phyloP scores from a whole-genome alignment of 192 early-diverging fungal genomes.

The Phlyctochytrium planicorne region DNA sequence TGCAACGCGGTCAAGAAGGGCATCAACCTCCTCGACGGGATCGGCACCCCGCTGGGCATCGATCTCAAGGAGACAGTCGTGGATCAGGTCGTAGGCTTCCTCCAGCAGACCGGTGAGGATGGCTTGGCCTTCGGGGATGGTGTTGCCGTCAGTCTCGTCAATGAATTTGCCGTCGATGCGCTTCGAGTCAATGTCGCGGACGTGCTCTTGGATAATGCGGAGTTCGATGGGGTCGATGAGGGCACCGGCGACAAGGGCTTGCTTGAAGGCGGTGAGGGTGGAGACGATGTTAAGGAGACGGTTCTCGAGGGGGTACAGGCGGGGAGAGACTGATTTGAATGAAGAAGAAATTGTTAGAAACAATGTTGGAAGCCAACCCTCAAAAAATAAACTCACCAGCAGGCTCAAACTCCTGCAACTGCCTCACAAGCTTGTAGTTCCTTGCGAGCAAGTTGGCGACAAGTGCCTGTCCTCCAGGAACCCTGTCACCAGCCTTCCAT shows the following conservation, averaged over 20 bases:
- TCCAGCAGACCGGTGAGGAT: slow-evolving; percentile 24
- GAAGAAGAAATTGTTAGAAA: too few species aligned
- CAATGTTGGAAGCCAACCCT: background rate
- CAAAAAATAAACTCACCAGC: slow-evolving; percentile 18
- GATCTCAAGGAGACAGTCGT: slow-evolving; percentile 29
- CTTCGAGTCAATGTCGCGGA: slow-evolving; percentile 25
- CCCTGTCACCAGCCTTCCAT: slow-evolving; percentile 9
- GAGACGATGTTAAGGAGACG: slow-evolving; percentile 20
- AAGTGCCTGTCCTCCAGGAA: slow-evolving; percentile 32
- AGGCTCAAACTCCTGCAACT: slow-evolving; percentile 25
- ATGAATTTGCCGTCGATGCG: slow-evolving; percentile 27
- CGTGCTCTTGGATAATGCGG: slow-evolving; percentile 25
- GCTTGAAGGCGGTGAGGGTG: slow-evolving; percentile 15
- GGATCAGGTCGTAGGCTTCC: slow-evolving; percentile 35
- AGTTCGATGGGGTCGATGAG: slow-evolving; percentile 27
- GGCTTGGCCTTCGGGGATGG: slow-evolving; percentile 32
- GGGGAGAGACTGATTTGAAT: slow-evolving; percentile 15
- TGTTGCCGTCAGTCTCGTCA: background rate
- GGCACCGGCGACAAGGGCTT: background rate
- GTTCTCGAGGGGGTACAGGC: slow-evolving; percentile 17
- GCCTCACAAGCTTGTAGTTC: slow-evolving; percentile 26
- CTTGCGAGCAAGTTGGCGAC: slow-evolving; percentile 25
- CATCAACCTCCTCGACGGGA: background rate
- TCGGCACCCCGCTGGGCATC: slow-evolving; percentile 4
- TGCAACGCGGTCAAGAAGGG: background rate